A percentile compares a stretch with the other conserved stretches of the same genome.
phyloP scores from a whole-genome alignment of 306 rosid genomes.

The Abrus pulchellus region DNA sequence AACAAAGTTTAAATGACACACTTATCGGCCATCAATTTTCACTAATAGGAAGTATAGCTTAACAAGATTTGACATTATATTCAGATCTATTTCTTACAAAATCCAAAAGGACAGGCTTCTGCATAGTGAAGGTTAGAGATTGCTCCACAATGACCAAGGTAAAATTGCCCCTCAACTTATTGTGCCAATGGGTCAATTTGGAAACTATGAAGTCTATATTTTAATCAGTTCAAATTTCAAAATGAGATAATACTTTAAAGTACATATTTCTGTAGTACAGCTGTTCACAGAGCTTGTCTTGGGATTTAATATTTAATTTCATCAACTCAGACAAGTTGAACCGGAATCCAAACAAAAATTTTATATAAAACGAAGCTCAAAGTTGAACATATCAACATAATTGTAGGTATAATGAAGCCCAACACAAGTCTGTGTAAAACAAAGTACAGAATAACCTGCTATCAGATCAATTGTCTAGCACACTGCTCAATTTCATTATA shows the following conservation, averaged over 20 bases:
- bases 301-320: not conserved
- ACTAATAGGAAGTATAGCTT: constrained; percentile 2
- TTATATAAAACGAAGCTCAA: not conserved
- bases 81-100: constrained; percentile 21
- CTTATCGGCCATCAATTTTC: not conserved
- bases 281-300: not conserved
- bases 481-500: constrained; percentile 8
- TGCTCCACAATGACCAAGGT: not conserved
- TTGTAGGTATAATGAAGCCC: not conserved
- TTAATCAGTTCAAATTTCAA: constrained; percentile 1
- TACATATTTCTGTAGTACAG: constrained; percentile 15
- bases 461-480: constrained; percentile 15
- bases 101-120: constrained; percentile 20
- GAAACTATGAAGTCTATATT: constrained; percentile 9
- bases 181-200: not conserved
- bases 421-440: not conserved
- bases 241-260: constrained; percentile 2
- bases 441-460: not conserved
- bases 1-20: constrained; percentile 16
- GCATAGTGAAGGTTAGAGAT: not conserved
- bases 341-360: not conserved
- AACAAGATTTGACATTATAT: constrained; percentile 3
- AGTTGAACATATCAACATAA: not conserved
- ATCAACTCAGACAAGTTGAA: not conserved
- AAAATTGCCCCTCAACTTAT: not conserved